Evolutionary conservation across 805 yeast species (phyloP).

Genomic region (Groenewaldozyma tartarivorans): DNA sequence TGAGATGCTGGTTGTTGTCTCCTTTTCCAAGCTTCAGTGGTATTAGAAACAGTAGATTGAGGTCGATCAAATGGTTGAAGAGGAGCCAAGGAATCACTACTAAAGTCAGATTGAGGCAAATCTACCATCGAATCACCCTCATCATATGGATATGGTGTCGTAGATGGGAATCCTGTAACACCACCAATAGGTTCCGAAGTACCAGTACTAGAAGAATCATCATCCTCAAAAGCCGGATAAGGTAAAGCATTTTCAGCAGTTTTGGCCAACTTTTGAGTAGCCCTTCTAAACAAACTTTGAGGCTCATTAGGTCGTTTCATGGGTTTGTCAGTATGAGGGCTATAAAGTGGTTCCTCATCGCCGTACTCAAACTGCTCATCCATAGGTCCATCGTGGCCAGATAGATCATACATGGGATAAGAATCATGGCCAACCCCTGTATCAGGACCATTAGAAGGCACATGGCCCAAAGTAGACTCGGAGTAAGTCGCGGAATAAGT

Average conservation of each 20-base stretch:
- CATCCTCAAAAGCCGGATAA: conserved; percentile 13
- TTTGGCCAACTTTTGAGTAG: background rate
- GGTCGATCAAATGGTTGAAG: conserved; percentile 6
- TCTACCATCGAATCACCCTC: conserved; percentile 1
- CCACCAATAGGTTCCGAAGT: conserved; percentile 20
- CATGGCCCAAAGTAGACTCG: too few species aligned
- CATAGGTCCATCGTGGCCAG: conserved; percentile 8
- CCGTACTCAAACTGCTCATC: conserved; percentile 13
- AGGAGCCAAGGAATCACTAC: conserved; percentile 1
- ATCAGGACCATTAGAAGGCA: too few species aligned
- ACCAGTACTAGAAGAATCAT: conserved; percentile 2
- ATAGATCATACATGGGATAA: conserved; percentile 15
- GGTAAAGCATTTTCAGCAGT: conserved; percentile 8
- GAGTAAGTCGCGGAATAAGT: too few species aligned
- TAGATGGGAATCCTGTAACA: conserved; percentile 17
- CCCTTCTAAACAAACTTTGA: conserved; percentile 10
- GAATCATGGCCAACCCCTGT: conserved; percentile 6
- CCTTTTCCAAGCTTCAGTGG: conserved; percentile 17
- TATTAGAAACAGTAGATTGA: conserved; percentile 8
- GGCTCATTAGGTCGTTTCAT: too few species aligned
- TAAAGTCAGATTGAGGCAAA: background rate
- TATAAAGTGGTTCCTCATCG: conserved; percentile 14
- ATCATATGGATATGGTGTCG: conserved; percentile 9
- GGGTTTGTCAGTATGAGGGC: background rate
- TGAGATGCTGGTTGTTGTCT: conserved; percentile 25